Conservation (phyloP, 257 asterid genomes). For the Solanum etuberosum region DNA sequence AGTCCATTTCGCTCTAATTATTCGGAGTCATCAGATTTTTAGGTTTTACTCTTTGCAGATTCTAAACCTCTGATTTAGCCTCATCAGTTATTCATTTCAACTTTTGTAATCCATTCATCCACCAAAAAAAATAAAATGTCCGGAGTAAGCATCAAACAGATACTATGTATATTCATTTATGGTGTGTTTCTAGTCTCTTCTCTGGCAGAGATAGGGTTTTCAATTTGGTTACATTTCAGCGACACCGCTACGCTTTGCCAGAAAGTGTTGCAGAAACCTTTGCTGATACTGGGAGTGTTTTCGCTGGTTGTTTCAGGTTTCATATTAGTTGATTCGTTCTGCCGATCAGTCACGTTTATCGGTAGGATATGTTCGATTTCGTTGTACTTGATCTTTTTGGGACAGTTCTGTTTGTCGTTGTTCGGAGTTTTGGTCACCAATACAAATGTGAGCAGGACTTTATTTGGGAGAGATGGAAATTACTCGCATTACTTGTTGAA, state of each 20-base stretch:
- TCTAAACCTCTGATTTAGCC: not conserved
- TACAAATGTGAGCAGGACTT: constrained; percentile 21
- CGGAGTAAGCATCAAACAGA: constrained; percentile 33
- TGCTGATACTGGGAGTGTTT: constrained; percentile 30
- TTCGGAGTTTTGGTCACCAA: constrained; percentile 51
- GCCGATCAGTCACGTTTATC: not conserved
- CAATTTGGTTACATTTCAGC: constrained; percentile 24
- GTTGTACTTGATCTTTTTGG: constrained; percentile 18
- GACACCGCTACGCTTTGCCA: constrained; percentile 30
- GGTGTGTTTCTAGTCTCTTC: constrained; percentile 21
- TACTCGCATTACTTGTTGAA: constrained; percentile 48
- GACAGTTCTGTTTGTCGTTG: constrained; percentile 22
- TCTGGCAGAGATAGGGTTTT: constrained; percentile 23
- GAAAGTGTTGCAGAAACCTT: constrained; percentile 31
- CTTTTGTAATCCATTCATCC: too few species aligned
- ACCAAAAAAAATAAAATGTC: not conserved
- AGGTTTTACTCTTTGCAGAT: not conserved
- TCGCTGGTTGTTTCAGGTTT: constrained; percentile 23
- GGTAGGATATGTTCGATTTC: not conserved
- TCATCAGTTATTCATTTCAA: not conserved
- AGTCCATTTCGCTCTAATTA: not conserved
- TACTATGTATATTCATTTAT: constrained; percentile 21
- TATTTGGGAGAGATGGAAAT: constrained; percentile 52
- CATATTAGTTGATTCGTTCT: constrained; percentile 37
- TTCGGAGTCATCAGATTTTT: too few species aligned